A percentile compares a stretch with the other conserved stretches of the same genome.
These are phyloP conservation scores for Raphanus hybrid DNA, from an alignment of 441 rosid species.

Conservation along the genomic window DNA sequence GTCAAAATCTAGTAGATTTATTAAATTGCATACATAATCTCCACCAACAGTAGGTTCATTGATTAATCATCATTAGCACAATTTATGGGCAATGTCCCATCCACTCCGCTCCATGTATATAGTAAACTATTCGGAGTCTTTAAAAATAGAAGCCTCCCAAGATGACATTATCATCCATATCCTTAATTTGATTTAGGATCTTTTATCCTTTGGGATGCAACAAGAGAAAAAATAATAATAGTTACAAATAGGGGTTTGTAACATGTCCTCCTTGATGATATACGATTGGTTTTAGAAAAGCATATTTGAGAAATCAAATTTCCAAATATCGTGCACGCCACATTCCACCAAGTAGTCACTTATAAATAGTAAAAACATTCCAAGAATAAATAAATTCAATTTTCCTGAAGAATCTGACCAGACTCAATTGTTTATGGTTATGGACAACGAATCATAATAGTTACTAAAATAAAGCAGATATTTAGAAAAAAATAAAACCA, in stretches of 20 bases:
- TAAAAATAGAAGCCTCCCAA: background rate
- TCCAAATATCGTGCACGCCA: conserved; percentile 36
- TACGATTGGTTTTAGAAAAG: background rate
- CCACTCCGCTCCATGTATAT: conserved; percentile 3
- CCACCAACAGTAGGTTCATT: background rate
- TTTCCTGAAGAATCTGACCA: conserved; percentile 26
- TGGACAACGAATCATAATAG: conserved; percentile 31
- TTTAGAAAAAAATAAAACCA: conserved; percentile 13
- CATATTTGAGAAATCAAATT: background rate
- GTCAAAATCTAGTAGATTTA: background rate
- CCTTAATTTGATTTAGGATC: background rate
- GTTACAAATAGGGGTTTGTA: conserved; percentile 13
- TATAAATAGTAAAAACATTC: conserved; percentile 40
- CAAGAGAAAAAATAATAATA: conserved; percentile 6
- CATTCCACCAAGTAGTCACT: conserved; percentile 33
- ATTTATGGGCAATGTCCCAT: background rate
- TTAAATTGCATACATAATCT: background rate
- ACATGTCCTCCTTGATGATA: conserved; percentile 32
- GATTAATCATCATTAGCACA: background rate
- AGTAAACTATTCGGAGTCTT: background rate
- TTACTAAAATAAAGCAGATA: conserved; percentile 29
- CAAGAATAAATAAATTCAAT: conserved; percentile 6
- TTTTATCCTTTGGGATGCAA: background rate
- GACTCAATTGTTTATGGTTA: conserved; percentile 32
- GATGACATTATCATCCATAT: background rate